Evolutionary conservation across 2,329 filamentous ascomycete genomes (phyloP).

Genomic region (Fusarium albosuccineum): DNA sequence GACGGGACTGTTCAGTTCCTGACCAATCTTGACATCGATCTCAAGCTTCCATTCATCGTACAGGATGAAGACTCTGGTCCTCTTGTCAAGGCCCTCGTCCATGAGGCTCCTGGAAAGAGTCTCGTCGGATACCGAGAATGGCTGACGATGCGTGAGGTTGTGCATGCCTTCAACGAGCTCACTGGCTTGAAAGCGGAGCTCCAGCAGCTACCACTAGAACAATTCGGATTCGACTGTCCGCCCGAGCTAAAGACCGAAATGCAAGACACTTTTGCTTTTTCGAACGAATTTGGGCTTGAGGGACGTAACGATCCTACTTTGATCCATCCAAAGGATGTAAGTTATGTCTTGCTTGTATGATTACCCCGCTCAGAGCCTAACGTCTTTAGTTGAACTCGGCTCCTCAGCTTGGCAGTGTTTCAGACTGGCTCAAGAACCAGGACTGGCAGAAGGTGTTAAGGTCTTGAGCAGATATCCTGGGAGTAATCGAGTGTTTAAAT

Average conservation of each 20-base stretch:
- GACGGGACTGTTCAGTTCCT: background rate
- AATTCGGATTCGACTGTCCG: background rate
- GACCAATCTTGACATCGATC: background rate
- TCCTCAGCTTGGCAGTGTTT: background rate
- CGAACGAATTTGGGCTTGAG: background rate
- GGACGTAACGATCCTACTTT: background rate
- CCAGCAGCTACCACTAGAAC: background rate
- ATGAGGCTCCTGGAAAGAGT: background rate
- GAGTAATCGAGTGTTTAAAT: too few species aligned
- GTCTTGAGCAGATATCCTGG: background rate
- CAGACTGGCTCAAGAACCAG: background rate
- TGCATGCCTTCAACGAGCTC: background rate
- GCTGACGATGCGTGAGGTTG: background rate
- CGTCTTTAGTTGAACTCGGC: background rate
- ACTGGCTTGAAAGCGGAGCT: background rate
- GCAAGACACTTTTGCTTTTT: background rate
- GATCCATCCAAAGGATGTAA: background rate
- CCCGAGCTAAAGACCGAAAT: background rate
- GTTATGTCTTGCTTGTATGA: background rate
- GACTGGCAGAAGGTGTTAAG: background rate
- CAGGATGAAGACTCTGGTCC: background rate
- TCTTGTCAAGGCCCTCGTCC: background rate
- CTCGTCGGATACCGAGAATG: background rate
- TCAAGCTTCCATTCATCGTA: background rate
- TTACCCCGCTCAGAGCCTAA: background rate